These are phyloP conservation scores for Melanogaster broomeanus DNA, from an alignment of 768 basidiomycete species.

Conservation along the genomic window DNA sequence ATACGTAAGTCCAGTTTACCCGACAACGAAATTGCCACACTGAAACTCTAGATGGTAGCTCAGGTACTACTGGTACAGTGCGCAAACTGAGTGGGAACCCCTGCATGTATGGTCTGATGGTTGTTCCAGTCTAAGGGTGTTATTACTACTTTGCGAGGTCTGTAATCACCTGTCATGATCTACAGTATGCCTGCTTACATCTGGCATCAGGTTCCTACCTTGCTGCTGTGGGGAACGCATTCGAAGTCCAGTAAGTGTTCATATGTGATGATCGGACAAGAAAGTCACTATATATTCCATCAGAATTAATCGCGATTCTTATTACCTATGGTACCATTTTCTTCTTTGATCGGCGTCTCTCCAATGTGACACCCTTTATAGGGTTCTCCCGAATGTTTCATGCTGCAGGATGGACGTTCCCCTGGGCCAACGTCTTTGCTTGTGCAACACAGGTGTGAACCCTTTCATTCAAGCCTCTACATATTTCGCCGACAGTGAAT, in stretches of 20 bases:
- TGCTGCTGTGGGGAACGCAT: constrained; percentile 77
- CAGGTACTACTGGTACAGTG: constrained; percentile 84
- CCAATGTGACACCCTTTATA: constrained; percentile 25
- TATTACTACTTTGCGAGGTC: constrained; percentile 73
- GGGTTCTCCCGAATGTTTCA: constrained; percentile 94
- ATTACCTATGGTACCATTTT: constrained; percentile 67
- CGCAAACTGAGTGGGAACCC: not conserved
- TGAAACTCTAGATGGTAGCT: constrained; percentile 45
- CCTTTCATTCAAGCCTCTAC: not conserved
- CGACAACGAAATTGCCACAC: not conserved
- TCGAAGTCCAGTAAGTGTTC: constrained; percentile 61
- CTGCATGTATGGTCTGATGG: constrained; percentile 9
- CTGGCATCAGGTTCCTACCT: constrained; percentile 69
- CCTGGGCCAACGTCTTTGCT: constrained; percentile 76
- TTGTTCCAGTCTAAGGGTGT: constrained; percentile 76
- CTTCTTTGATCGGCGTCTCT: not conserved
- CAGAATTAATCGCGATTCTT: constrained; percentile 66
- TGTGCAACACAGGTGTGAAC: constrained; percentile 68
- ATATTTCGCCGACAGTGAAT: not conserved
- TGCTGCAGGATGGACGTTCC: constrained; percentile 88
- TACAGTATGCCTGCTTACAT: not conserved
- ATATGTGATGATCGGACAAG: not conserved
- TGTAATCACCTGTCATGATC: not conserved
- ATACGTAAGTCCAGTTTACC: constrained; percentile 55
- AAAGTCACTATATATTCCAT: not conserved